Conservation (phyloP, 2,329 filamentous ascomycete genomes). For the Paraconiothyrium brasiliense region DNA sequence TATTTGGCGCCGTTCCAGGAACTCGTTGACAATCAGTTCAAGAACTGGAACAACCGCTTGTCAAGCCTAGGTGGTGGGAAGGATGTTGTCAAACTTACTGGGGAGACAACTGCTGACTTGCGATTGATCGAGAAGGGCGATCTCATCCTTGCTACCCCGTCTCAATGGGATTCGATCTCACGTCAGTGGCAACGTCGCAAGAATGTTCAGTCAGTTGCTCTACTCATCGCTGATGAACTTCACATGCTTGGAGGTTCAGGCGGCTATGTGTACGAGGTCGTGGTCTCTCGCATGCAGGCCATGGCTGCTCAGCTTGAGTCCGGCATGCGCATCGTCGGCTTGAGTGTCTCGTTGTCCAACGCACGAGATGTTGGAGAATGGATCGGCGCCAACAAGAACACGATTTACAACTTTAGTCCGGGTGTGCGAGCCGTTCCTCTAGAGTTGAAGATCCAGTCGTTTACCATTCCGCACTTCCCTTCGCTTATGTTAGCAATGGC, state of each 20-base stretch:
- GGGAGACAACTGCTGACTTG: slow-evolving; percentile 89
- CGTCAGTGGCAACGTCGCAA: slow-evolving; percentile 96
- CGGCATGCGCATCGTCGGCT: slow-evolving; percentile 83
- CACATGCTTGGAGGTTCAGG: slow-evolving; percentile 88
- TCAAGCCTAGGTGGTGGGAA: slow-evolving; percentile 80
- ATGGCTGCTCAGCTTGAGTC: slow-evolving; percentile 89
- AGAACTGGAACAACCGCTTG: slow-evolving; percentile 87
- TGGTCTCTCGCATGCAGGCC: slow-evolving; percentile 98
- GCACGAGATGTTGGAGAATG: slow-evolving; percentile 95
- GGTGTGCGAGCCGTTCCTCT: slow-evolving; percentile 87
- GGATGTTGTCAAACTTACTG: slow-evolving; percentile 89
- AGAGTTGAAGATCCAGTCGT: slow-evolving; percentile 94
- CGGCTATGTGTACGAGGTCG: slow-evolving; percentile 92
- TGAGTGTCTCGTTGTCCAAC: slow-evolving; percentile 92
- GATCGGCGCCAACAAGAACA: slow-evolving; percentile 97
- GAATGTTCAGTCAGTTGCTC: slow-evolving; percentile 87
- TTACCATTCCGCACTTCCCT: slow-evolving; percentile 94
- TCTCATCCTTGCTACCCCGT: slow-evolving; percentile 88
- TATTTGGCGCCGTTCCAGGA: slow-evolving; percentile 97
- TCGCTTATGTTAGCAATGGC: slow-evolving; percentile 99
- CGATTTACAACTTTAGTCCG: slow-evolving; percentile 98
- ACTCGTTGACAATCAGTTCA: slow-evolving; percentile 80
- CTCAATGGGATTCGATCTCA: slow-evolving; percentile 95
- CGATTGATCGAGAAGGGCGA: slow-evolving; percentile 88
- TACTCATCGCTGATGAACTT: slow-evolving; percentile 95